Conservation (phyloP, 1,284 basidiomycete species). For the Chalciporus piperatoides region DNA sequence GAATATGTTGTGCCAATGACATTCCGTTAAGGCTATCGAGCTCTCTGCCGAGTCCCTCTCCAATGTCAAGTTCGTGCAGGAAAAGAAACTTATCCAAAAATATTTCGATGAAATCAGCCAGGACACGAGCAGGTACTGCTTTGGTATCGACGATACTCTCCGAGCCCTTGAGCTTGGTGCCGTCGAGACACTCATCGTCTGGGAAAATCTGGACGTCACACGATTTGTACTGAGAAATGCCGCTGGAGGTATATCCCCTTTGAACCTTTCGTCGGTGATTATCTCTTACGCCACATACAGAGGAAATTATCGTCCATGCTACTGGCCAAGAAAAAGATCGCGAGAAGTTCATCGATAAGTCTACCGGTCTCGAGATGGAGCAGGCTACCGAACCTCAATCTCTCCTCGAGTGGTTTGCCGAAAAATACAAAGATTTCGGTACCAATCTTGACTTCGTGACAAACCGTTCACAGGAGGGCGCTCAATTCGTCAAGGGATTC, state of each 20-base stretch:
- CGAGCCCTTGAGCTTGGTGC: slow-evolving; percentile 97
- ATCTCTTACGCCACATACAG: slow-evolving; percentile 36
- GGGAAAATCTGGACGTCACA: slow-evolving; percentile 93
- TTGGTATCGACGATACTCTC: slow-evolving; percentile 95
- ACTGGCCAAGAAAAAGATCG: slow-evolving; percentile 88
- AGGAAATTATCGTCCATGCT: slow-evolving; percentile 80
- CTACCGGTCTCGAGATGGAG: slow-evolving; percentile 96
- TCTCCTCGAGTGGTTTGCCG: slow-evolving; percentile 96
- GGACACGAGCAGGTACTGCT: slow-evolving; percentile 97
- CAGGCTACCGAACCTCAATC: slow-evolving; percentile 74
- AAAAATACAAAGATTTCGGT: slow-evolving; percentile 98
- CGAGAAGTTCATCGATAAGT: slow-evolving; percentile 93
- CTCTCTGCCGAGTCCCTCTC: slow-evolving; percentile 92
- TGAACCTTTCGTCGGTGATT: not conserved
- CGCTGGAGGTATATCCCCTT: slow-evolving; percentile 62
- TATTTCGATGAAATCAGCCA: slow-evolving; percentile 99
- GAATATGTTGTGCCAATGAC: slow-evolving; percentile 10
- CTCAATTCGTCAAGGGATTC: slow-evolving; percentile 98
- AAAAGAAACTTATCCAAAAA: slow-evolving; percentile 95
- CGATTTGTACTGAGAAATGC: slow-evolving; percentile 87
- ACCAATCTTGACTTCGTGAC: slow-evolving; percentile 90
- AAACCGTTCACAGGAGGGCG: slow-evolving; percentile 93
- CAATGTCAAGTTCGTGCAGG: slow-evolving; percentile 99
- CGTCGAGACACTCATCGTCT: slow-evolving; percentile 96
- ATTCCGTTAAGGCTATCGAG: slow-evolving; percentile 79